phyloP scores from a whole-genome alignment of 352 stramenopile genomes.

The Pythium phragmiticola region DNA sequence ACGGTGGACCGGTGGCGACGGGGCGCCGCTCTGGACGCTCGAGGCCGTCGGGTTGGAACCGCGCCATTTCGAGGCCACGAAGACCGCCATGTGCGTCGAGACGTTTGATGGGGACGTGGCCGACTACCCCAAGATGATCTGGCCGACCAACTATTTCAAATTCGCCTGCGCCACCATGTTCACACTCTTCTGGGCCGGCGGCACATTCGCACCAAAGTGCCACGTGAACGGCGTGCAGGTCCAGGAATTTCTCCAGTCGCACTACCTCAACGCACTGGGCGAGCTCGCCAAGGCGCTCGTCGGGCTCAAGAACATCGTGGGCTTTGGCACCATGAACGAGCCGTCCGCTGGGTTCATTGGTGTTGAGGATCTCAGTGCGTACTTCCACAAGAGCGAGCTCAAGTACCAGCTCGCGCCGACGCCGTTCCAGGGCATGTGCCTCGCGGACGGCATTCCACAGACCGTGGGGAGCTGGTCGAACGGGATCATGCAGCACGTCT shows the following conservation, averaged over 20 bases:
- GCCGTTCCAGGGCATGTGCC: constrained; percentile 78
- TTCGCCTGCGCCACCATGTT: constrained; percentile 91
- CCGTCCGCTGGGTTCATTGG: constrained; percentile 78
- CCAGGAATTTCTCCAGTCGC: constrained; percentile 85
- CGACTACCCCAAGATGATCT: constrained; percentile 90
- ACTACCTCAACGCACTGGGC: constrained; percentile 80
- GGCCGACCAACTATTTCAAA: constrained; percentile 92
- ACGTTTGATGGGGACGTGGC: constrained; percentile 30
- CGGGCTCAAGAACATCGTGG: constrained; percentile 82
- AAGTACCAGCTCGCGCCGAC: constrained; percentile 77
- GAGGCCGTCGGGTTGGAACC: constrained; percentile 76
- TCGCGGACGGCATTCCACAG: constrained; percentile 64
- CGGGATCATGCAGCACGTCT: constrained; percentile 71
- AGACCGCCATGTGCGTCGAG: constrained; percentile 73
- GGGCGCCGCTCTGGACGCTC: constrained; percentile 89
- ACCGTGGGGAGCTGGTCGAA: constrained; percentile 72
- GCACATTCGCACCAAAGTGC: constrained; percentile 65
- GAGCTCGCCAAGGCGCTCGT: constrained; percentile 58
- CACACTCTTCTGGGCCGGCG: constrained; percentile 87
- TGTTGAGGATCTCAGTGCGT: constrained; percentile 48
- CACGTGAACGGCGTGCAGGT: constrained; percentile 72
- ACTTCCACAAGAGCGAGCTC: constrained; percentile 60
- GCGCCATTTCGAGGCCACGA: constrained; percentile 66
- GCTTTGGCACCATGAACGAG: constrained; percentile 93
- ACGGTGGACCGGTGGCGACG: constrained; percentile 88